A percentile compares a stretch with the other conserved stretches of the same genome.
phyloP scores from a whole-genome alignment of 352 stramenopile species.

The Phytophthora kernoviae region DNA sequence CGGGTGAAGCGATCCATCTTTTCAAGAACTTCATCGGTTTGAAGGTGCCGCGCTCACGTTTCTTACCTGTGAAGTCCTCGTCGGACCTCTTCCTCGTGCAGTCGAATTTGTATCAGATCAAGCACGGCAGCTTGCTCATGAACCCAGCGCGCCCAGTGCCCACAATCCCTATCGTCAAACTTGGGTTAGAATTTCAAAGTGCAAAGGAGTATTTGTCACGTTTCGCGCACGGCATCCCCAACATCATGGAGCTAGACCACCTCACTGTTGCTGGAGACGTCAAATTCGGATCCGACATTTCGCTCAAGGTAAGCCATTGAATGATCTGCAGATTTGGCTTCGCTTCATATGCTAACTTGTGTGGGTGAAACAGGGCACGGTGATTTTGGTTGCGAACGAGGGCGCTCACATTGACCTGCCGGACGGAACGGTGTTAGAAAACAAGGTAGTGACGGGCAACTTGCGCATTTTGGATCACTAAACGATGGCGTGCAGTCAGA shows the following conservation, averaged over 20 bases:
- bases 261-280: conserved; percentile 93
- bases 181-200: conserved; percentile 91
- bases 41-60: conserved; percentile 95
- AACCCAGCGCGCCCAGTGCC: conserved; percentile 78
- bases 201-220: conserved; percentile 88
- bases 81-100: conserved; percentile 97
- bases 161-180: conserved; percentile 93
- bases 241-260: conserved; percentile 94
- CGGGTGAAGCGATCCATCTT: conserved; percentile 98
- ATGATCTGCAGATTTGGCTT: neutral
- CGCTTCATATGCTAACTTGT: conserved; percentile 8
- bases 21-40: conserved; percentile 98
- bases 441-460: conserved; percentile 95
- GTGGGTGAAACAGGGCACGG: conserved; percentile 77
- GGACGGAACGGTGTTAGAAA: conserved; percentile 92
- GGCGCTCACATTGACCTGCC: conserved; percentile 93
- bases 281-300: conserved; percentile 93
- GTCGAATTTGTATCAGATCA: conserved; percentile 93
- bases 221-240: conserved; percentile 90
- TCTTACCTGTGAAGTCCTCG: conserved; percentile 99
- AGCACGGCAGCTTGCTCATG: conserved; percentile 91
- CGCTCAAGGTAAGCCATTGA: conserved; percentile 75
- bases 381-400: conserved; percentile 95
- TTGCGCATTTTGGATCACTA: conserved; percentile 94
- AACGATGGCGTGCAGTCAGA: conserved; percentile 11